Conservation (phyloP, 2,329 filamentous ascomycete genomes). For the Fusarium newnesense region DNA sequence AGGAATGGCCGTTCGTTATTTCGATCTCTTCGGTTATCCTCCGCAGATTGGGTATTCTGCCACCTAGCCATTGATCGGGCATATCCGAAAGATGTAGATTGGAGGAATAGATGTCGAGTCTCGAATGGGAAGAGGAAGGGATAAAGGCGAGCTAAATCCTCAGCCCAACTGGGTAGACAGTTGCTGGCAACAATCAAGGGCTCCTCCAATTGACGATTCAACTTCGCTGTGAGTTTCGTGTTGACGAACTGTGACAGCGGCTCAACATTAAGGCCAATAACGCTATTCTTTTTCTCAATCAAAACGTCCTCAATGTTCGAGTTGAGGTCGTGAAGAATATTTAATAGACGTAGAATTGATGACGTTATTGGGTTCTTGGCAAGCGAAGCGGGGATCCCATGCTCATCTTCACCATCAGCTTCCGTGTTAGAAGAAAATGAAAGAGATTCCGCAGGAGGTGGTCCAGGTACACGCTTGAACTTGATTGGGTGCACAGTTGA, state of each 20-base stretch:
- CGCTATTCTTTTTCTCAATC: constrained; percentile 75
- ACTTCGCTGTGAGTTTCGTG: constrained; percentile 95
- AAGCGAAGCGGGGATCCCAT: constrained; percentile 79
- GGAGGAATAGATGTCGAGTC: constrained; percentile 93
- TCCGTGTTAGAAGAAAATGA: constrained; percentile 65
- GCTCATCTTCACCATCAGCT: constrained; percentile 62
- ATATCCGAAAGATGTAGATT: constrained; percentile 98
- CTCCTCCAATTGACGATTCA: constrained; percentile 96
- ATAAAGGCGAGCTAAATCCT: constrained; percentile 91
- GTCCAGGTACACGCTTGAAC: constrained; percentile 86
- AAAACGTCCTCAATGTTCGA: constrained; percentile 92
- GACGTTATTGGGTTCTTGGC: constrained; percentile 86
- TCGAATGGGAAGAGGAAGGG: constrained; percentile 99
- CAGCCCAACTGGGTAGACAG: constrained; percentile 94
- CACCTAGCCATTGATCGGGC: constrained; percentile 96
- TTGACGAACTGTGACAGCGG: constrained; percentile 96
- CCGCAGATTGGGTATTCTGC: constrained; percentile 89
- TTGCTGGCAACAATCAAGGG: constrained; percentile 97
- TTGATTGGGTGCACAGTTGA: constrained; percentile 90
- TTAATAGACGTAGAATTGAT: constrained; percentile 86
- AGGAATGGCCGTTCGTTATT: constrained; percentile 92
- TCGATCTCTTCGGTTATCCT: constrained; percentile 83
- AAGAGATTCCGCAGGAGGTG: constrained; percentile 77
- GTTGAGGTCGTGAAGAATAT: constrained; percentile 92
- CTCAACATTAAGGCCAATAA: constrained; percentile 78